phyloP scores from a whole-genome alignment of 306 rosid genomes.

The Acacia acuminata region DNA sequence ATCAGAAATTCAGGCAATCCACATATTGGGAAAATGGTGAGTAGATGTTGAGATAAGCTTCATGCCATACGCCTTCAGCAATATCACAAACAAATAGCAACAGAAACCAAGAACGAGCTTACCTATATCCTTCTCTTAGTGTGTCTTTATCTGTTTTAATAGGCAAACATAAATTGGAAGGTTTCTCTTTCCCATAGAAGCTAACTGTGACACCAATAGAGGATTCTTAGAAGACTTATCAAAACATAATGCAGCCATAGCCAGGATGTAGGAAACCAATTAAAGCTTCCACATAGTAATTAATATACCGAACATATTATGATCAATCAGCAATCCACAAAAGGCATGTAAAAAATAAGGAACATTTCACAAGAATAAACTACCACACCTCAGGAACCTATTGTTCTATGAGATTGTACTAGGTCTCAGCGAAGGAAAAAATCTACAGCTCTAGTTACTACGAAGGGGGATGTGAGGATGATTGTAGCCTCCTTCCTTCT shows the following conservation, averaged over 20 bases:
- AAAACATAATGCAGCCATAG: slow-evolving; percentile 16
- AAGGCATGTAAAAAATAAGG: not conserved
- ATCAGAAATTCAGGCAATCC: slow-evolving; percentile 33
- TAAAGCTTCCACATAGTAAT: not conserved
- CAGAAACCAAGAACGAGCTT: slow-evolving; percentile 18
- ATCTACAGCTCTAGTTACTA: not conserved
- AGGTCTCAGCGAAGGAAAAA: not conserved
- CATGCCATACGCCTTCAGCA: not conserved
- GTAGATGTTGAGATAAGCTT: slow-evolving; percentile 12
- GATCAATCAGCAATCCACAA: not conserved
- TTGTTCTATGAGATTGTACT: not conserved
- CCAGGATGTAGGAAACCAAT: not conserved
- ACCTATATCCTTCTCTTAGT: slow-evolving; percentile 89
- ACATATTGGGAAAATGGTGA: slow-evolving; percentile 26
- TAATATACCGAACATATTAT: not conserved
- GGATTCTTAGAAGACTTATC: not conserved
- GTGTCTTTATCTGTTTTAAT: slow-evolving; percentile 93
- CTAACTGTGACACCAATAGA: slow-evolving; percentile 53
- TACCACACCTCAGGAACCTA: not conserved
- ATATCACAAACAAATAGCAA: slow-evolving; percentile 14
- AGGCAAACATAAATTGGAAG: slow-evolving; percentile 59
- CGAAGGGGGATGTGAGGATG: slow-evolving; percentile 31
- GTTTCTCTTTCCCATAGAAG: slow-evolving; percentile 65
- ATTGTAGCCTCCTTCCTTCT: slow-evolving; percentile 66
- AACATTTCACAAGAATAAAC: not conserved